Evolutionary conservation across 768 basidiomycete genomes (phyloP), one percentile per base, ranked within the genome.

Genomic region (Phylloporus sp.): DNA sequence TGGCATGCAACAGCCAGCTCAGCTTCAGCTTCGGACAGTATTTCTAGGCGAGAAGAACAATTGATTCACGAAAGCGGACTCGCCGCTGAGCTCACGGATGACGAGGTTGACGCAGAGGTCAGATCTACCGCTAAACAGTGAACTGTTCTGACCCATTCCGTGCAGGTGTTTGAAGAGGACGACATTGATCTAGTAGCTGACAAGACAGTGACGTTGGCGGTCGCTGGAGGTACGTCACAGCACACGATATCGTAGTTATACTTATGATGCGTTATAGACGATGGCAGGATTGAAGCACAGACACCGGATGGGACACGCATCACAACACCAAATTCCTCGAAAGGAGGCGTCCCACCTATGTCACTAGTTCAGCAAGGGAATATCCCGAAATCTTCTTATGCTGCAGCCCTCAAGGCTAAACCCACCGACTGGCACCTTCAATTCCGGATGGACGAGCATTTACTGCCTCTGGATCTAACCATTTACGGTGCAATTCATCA

Each of bases 401-500:
- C 97, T 27, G 87, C 93, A 4, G 95, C 95, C 12, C 77, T 97
- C 51, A 97, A 93, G 72, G 76, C 92, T 0, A 93, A 92, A 63
- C 94, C 95, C 5, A 83, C 81, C 15, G 95, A 98, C 63, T 99
- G 93, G 92, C 95, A 99, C 67, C 82, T 98, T 46, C 88, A 97
- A 69, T 98, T 99, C 70, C 88, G 81, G 9, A 88, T 97, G 83
- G 91, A 91, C 63, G 94, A 93, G 54, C 85, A 91, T 41, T 70
- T 81, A 20, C 72, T 98, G 16, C 87, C 89, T 0, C 70, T 95
- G 52, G 90, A 95, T 66, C 76, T 95, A 49, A 99, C 97, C 0
- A 86, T 99, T 45, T 99, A 97, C 63, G 97, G 97, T 8, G 95
- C 94, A 0, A 88, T 97, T 41, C 94, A 98, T 65, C 91, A 93